A percentile compares a stretch with the other conserved stretches of the same genome.
These are phyloP conservation scores for Zea mays DNA, from an alignment of 176 grass and related monocot genomes.

Conservation along the genomic window Zm-B73-REFERENCE-NAM-5.0 NC_050096.1:230352501-230353000, in stretches of 20 bases:
- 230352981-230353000: not conserved
- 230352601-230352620: conserved; percentile 48
- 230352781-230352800: conserved; percentile 57
- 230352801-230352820: conserved; percentile 89
- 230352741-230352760: not conserved
- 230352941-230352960: not conserved
- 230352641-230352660: conserved; percentile 89
- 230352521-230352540: conserved; percentile 91
- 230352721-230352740: conserved; percentile 23
- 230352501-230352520: conserved; percentile 96
- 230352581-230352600: conserved; percentile 4
- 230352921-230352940: not conserved
- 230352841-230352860: conserved; percentile 83
- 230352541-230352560: conserved; percentile 33
- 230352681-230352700: conserved; percentile 28
- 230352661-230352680: conserved; percentile 68
- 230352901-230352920: not conserved
- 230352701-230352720: conserved; percentile 6
- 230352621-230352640: conserved; percentile 94
- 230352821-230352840: conserved; percentile 67
- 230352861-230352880: conserved; percentile 82
- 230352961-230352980: not conserved
- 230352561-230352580: conserved; percentile 27
- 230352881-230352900: conserved; percentile 17
- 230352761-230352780: conserved; percentile 20